Conservation (phyloP, 1,284 basidiomycete genomes). For the Porogramme epimiltina region DNA sequence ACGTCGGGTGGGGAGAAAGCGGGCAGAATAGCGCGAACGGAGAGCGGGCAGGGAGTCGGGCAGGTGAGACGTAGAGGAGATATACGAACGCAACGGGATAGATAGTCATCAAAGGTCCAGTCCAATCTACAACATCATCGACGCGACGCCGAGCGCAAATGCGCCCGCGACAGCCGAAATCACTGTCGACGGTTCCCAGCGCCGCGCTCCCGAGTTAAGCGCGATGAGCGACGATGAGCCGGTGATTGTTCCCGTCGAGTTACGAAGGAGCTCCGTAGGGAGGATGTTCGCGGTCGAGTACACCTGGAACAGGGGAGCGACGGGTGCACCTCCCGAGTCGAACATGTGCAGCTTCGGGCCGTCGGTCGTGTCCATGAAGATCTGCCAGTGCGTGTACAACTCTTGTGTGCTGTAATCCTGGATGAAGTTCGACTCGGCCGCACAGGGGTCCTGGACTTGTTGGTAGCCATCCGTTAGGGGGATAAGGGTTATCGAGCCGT, state of each 20-base stretch:
- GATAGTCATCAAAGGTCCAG: constrained; percentile 7
- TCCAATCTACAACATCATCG: constrained; percentile 21
- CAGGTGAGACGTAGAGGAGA: constrained; percentile 1
- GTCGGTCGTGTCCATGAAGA: constrained; percentile 54
- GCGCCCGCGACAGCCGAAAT: constrained; percentile 13
- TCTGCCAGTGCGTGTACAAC: constrained; percentile 55
- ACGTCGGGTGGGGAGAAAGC: neutral
- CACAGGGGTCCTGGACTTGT: constrained; percentile 90
- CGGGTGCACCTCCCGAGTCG: constrained; percentile 62
- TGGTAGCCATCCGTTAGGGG: constrained; percentile 86
- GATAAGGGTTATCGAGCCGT: constrained; percentile 75
- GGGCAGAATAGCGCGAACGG: neutral
- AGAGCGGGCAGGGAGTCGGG: neutral
- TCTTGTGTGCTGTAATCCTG: constrained; percentile 78
- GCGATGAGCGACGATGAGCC: constrained; percentile 5
- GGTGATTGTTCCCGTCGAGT: constrained; percentile 34
- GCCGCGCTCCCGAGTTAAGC: constrained; percentile 14
- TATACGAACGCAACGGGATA: neutral
- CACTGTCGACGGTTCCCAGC: constrained; percentile 17
- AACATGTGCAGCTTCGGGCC: constrained; percentile 70
- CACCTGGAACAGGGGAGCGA: constrained; percentile 61
- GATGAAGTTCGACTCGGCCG: constrained; percentile 82
- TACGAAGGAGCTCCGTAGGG: constrained; percentile 55
- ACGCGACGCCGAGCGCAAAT: constrained; percentile 18
- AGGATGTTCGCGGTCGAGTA: constrained; percentile 68